Percentiles rank a stretch among this genome's conserved stretches.
Conservation (phyloP, 257 asterid species). For the Scutellaria galericulata region DNA sequence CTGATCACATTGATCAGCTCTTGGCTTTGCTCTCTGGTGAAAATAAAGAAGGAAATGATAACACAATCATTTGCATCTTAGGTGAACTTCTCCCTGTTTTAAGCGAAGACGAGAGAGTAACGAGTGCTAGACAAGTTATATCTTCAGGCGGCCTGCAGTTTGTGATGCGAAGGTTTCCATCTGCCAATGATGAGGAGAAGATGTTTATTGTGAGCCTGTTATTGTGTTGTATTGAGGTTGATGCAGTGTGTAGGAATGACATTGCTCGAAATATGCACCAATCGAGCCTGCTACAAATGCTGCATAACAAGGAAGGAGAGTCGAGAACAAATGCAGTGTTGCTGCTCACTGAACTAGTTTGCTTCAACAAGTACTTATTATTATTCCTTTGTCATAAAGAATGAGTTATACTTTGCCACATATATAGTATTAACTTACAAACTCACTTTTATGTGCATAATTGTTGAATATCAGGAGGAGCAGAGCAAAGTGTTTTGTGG, state of each 20-base stretch:
- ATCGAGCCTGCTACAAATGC: slow-evolving; percentile 51
- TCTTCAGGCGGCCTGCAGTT: slow-evolving; percentile 67
- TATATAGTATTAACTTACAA: too few species aligned
- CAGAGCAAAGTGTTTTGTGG: slow-evolving; percentile 49
- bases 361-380: slow-evolving; percentile 65
- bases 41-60: slow-evolving; percentile 37
- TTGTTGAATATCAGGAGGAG: slow-evolving; percentile 58
- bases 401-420: too few species aligned
- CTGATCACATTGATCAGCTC: slow-evolving; percentile 48
- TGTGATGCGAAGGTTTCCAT: slow-evolving; percentile 52
- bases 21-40: slow-evolving; percentile 45
- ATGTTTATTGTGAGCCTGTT: slow-evolving; percentile 46
- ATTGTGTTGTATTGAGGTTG: slow-evolving; percentile 61
- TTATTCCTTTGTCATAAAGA: background rate
- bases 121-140: slow-evolving; percentile 48
- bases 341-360: slow-evolving; percentile 61
- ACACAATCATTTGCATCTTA: slow-evolving; percentile 43
- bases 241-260: slow-evolving; percentile 51
- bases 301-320: slow-evolving; percentile 46
- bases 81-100: slow-evolving; percentile 54
- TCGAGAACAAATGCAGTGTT: slow-evolving; percentile 44
- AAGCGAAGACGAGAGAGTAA: slow-evolving; percentile 53
- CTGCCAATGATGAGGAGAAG: slow-evolving; percentile 54
- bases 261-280: slow-evolving; percentile 50
- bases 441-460: background rate